Conservation (phyloP, 352 stramenopile genomes). For the Saprolegnia diclina region DNA sequence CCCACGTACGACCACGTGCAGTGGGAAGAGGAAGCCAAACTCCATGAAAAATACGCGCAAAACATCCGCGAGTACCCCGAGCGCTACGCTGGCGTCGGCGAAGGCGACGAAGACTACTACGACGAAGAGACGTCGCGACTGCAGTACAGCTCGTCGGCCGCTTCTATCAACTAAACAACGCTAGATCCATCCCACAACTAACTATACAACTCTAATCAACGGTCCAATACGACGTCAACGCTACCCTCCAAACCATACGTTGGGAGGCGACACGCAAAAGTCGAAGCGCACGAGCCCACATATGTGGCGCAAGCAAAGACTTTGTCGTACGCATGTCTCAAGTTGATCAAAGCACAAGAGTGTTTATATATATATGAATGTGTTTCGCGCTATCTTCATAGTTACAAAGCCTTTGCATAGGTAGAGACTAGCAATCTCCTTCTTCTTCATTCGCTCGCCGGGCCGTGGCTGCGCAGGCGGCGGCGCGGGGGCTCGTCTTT, state of each 20-base stretch:
- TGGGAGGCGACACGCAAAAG: no score
- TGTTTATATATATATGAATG: no score
- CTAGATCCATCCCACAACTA: background rate
- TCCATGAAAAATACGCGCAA: conserved; percentile 75
- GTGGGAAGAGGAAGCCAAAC: conserved; percentile 84
- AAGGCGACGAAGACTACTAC: conserved; percentile 32
- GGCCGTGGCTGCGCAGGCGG: no score
- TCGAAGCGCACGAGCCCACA: no score
- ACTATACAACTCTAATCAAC: background rate
- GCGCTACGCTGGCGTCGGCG: conserved; percentile 30
- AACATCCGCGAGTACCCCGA: conserved; percentile 86
- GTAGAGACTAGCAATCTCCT: no score
- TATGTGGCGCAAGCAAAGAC: background rate
- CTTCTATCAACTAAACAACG: conserved; percentile 6
- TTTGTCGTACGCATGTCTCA: no score
- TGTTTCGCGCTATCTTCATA: no score
- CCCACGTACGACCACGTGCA: conserved; percentile 87
- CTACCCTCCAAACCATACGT: background rate
- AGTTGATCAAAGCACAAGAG: no score
- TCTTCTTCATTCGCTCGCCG: no score
- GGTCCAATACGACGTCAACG: background rate
- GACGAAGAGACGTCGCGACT: conserved; percentile 25
- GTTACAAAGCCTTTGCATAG: no score
- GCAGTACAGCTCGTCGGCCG: conserved; percentile 6
- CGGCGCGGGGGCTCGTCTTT: no score